Percentiles rank a stretch among this genome's conserved stretches.
Evolutionary conservation across 2,329 filamentous ascomycete species (phyloP).

Genomic region (Sporothrix pseudoabietina): DNA sequence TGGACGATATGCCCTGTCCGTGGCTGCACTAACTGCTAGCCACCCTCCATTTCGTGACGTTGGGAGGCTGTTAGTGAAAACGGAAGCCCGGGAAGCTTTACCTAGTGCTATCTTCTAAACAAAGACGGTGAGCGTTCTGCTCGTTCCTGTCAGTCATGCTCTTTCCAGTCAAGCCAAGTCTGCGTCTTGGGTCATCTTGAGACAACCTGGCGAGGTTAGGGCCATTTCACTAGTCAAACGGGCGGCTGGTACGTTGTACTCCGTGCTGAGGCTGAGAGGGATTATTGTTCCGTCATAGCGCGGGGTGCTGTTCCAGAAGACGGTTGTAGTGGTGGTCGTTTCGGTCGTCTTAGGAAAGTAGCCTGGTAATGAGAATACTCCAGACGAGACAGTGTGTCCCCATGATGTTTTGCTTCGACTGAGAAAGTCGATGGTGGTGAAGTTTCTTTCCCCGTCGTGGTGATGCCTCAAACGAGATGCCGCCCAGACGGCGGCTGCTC

Average conservation of each 20-base stretch:
- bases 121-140: constrained; percentile 26
- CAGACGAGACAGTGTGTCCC: not conserved
- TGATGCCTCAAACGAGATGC: constrained; percentile 5
- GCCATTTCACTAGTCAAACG: constrained; percentile 10
- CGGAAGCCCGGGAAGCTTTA: constrained; percentile 28
- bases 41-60: constrained; percentile 12
- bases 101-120: constrained; percentile 22
- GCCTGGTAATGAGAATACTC: not conserved
- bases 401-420: not conserved
- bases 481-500: not conserved
- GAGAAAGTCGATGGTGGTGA: not conserved
- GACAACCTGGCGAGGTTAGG: not conserved
- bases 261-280: constrained; percentile 8
- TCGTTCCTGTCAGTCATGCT: constrained; percentile 10
- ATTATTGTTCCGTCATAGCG: constrained; percentile 21
- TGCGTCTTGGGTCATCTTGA: too few relatives aligned
- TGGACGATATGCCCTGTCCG: constrained; percentile 11
- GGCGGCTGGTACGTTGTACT: constrained; percentile 7
- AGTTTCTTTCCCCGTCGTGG: not conserved
- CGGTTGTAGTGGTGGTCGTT: not conserved
- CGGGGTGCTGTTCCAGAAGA: constrained; percentile 17
- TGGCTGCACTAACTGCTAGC: constrained; percentile 22
- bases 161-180: not conserved
- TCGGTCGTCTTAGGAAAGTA: not conserved
- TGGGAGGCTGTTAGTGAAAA: constrained; percentile 20